Evolutionary conservation across 2,329 filamentous ascomycete species (phyloP).

Genomic region (Penicillium hordei): DNA sequence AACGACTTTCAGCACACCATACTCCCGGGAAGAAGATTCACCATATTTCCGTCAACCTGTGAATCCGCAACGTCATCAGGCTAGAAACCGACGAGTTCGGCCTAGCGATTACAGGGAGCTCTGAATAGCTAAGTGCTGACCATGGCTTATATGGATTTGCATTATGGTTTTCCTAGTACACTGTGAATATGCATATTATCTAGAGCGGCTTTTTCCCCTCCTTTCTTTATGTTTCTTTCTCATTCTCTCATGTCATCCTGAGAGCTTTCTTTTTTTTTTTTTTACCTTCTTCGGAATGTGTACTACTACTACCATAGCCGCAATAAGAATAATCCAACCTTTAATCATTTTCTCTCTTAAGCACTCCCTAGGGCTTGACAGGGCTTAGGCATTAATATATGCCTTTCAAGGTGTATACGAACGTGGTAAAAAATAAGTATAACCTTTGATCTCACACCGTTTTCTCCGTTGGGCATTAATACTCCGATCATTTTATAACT

Average conservation of each 20-base stretch:
- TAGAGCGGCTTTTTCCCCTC: not conserved
- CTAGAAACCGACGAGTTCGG: conserved; percentile 73
- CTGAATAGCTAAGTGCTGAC: conserved; percentile 35
- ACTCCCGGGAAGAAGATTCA: conserved; percentile 71
- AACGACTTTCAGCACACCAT: conserved; percentile 53
- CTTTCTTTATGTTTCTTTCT: not conserved
- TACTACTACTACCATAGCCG: conserved; percentile 13
- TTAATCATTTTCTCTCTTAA: not conserved
- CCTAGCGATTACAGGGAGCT: conserved; percentile 91
- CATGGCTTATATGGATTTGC: conserved; percentile 1
- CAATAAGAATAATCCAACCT: not conserved
- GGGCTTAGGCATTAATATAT: not conserved
- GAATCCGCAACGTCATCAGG: conserved; percentile 87
- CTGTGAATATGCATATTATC: conserved; percentile 12
- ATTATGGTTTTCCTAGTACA: not conserved
- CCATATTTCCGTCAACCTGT: conserved; percentile 95
- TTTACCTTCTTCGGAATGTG: conserved; percentile 1
- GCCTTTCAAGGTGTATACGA: too few species aligned
- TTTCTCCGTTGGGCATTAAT: too few species aligned
- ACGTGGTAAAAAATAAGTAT: too few species aligned
- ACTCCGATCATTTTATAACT: not conserved
- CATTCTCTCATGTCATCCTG: not conserved
- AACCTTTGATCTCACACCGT: too few species aligned
- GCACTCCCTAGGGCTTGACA: not conserved
- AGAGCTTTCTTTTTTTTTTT: not conserved